Evolutionary conservation across 2,329 filamentous ascomycete genomes (phyloP).

Genomic region (Colletotrichum ledebouriae): DNA sequence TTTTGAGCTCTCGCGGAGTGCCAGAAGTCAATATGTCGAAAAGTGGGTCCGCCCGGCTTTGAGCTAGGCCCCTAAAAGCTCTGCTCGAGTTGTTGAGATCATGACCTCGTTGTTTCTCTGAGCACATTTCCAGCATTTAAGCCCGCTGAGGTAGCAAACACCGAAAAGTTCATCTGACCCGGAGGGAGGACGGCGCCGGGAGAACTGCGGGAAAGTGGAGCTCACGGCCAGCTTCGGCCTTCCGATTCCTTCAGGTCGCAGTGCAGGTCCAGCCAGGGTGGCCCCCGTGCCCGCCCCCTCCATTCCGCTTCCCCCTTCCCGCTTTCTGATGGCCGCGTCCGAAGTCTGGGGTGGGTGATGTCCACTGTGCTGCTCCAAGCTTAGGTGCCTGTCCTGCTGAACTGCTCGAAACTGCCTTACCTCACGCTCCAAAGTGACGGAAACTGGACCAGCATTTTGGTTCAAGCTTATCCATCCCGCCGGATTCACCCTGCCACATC

Average conservation of each 20-base stretch:
- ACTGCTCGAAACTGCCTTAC: not conserved
- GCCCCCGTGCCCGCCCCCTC: no score
- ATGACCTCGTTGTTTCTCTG: no score
- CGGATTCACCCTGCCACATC: slow-evolving; percentile 8
- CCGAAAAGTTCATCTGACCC: slow-evolving; percentile 9
- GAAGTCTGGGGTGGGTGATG: not conserved
- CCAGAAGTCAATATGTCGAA: no score
- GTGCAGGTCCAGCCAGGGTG: no score
- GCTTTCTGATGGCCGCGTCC: not conserved
- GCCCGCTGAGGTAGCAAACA: not conserved
- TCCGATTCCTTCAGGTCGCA: slow-evolving; percentile 15
- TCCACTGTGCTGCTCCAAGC: not conserved
- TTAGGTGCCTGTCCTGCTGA: slow-evolving; percentile 4
- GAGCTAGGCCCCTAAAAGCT: no score
- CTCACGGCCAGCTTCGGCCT: slow-evolving; percentile 38
- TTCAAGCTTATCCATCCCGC: slow-evolving; percentile 31
- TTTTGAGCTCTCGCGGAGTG: no score
- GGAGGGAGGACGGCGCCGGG: slow-evolving; percentile 16
- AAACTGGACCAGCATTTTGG: not conserved
- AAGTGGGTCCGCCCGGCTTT: no score
- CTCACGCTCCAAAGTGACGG: slow-evolving; percentile 4
- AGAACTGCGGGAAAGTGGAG: slow-evolving; percentile 20
- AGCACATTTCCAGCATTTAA: no score
- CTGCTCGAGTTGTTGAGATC: no score
- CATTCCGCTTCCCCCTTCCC: no score